Conservation (phyloP, 2,329 filamentous ascomycete genomes). For the Verticillium zaregamsianum region DNA sequence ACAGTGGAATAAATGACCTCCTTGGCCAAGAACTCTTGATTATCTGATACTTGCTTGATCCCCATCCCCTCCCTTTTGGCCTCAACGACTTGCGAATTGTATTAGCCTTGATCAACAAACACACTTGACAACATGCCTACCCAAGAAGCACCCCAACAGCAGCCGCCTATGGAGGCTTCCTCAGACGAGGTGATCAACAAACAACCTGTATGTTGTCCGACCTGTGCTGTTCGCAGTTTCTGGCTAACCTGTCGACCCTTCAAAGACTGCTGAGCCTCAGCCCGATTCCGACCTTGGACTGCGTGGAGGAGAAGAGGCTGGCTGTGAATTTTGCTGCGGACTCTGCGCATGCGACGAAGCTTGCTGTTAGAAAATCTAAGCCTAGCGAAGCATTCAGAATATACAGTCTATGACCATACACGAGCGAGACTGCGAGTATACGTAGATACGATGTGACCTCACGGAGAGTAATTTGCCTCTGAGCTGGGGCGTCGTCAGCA, state of each 20-base stretch:
- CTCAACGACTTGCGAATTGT: not conserved
- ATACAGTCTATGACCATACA: too few relatives aligned
- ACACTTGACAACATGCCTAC: conserved; percentile 31
- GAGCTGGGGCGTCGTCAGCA: too few relatives aligned
- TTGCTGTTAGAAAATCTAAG: conserved; percentile 30
- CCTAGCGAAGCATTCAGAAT: too few relatives aligned
- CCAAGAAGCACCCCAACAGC: conserved; percentile 35
- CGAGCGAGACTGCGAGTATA: too few relatives aligned
- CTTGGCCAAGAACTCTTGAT: not conserved
- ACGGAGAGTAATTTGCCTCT: too few relatives aligned
- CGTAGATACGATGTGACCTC: too few relatives aligned
- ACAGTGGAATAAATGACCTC: not conserved
- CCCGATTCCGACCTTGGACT: conserved; percentile 38
- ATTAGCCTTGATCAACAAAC: not conserved
- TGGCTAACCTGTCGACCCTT: not conserved
- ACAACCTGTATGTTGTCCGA: conserved; percentile 32
- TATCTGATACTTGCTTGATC: too few relatives aligned
- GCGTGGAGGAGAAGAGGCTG: conserved; percentile 40
- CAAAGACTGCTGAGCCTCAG: conserved; percentile 19
- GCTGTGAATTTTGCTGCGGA: conserved; percentile 41
- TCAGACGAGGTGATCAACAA: conserved; percentile 29
- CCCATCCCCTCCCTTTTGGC: not conserved
- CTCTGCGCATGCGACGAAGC: conserved; percentile 39
- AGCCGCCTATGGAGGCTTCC: conserved; percentile 37
- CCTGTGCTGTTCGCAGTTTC: not conserved